Evolutionary conservation across 768 basidiomycete genomes (phyloP), one percentile per base, ranked within the genome.

Genomic region (Mycena alexandri): DNA sequence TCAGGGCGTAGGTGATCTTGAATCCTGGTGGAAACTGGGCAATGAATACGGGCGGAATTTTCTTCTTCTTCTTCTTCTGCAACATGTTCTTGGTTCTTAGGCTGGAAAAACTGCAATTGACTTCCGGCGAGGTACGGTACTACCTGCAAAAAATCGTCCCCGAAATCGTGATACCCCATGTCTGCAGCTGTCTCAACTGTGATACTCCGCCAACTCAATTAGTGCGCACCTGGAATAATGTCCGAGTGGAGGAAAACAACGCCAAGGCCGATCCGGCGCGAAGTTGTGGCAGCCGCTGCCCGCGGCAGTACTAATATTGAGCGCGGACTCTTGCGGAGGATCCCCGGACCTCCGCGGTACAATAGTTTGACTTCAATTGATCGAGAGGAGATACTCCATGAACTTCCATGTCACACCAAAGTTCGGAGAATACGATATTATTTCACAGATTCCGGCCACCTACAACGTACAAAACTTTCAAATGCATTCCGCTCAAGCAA

Each of bases 61-160:
- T 67, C 11, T 58, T 50, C 8, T 72, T 66, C n/a, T 61, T 58
- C 2, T 67, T 67, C 11, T 58, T 50, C 8, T 72, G 67, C n/a
- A 87, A 79, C 67, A 81, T 64, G 73, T 84, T 86, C 67, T 84
- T 80, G 16, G 36, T 14, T 38, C 4, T 10, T 5, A 38, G 7
- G 34, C 12, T 12, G 9, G 10, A 38, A 38, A 38, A 38, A 10
- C 38, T 38, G 14, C 10, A 11, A 38, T 11, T 24, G 46, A 29
- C 29, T 29, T 29, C 29, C 29, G 29, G 29, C 52, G 1, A n/a
- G n/a, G n/a, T n/a, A n/a, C n/a, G n/a, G n/a, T n/a, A n/a, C n/a
- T 19, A 48, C 62, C 57, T 66, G 59, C 25, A 87, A 75, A 87
- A 75, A 58, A 85, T 76, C 1, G 80, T 67, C 29, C 58, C 24